phyloP scores from a whole-genome alignment of 768 basidiomycete species.

The Fibroporia radiculosa region DNA sequence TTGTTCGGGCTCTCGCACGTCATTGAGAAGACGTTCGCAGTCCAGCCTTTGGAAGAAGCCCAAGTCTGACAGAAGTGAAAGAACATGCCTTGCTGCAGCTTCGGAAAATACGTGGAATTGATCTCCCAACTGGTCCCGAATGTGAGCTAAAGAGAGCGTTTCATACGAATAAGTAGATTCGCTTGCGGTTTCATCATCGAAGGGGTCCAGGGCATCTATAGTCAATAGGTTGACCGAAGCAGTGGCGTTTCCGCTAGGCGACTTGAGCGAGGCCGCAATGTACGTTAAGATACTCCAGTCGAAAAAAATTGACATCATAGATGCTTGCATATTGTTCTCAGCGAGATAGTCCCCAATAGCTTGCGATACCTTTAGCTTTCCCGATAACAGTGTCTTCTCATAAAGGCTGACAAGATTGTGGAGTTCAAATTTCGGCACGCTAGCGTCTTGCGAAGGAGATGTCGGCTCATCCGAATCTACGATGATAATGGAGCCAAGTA shows the following conservation, averaged over 20 bases:
- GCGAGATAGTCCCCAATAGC: slow-evolving; percentile 45
- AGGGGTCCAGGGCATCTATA: slow-evolving; percentile 27
- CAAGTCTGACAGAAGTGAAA: slow-evolving; percentile 53
- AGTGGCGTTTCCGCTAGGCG: slow-evolving; percentile 20
- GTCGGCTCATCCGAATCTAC: slow-evolving; percentile 18
- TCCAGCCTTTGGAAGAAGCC: slow-evolving; percentile 53
- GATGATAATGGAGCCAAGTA: slow-evolving; percentile 57
- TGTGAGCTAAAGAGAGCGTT: slow-evolving; percentile 46
- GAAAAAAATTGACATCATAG: slow-evolving; percentile 48
- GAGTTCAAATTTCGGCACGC: slow-evolving; percentile 51
- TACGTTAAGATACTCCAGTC: slow-evolving; percentile 62
- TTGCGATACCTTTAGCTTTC: slow-evolving; percentile 34
- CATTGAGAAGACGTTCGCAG: slow-evolving; percentile 28
- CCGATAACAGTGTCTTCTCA: slow-evolving; percentile 40
- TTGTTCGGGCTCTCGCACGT: slow-evolving; percentile 23
- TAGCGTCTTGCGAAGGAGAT: slow-evolving; percentile 21
- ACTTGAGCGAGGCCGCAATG: slow-evolving; percentile 49
- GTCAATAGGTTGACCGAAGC: slow-evolving; percentile 40
- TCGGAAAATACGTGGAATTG: slow-evolving; percentile 53
- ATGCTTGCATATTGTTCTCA: slow-evolving; percentile 35
- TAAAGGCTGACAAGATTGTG: slow-evolving; percentile 45
- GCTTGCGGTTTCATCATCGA: slow-evolving; percentile 17
- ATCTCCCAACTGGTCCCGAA: slow-evolving; percentile 50
- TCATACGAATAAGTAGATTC: slow-evolving; percentile 43
- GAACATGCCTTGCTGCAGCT: slow-evolving; percentile 39